Evolutionary conservation across 139 green algal genomes (phyloP).

Genomic region (Pseudopediastrum boryanum): DNA sequence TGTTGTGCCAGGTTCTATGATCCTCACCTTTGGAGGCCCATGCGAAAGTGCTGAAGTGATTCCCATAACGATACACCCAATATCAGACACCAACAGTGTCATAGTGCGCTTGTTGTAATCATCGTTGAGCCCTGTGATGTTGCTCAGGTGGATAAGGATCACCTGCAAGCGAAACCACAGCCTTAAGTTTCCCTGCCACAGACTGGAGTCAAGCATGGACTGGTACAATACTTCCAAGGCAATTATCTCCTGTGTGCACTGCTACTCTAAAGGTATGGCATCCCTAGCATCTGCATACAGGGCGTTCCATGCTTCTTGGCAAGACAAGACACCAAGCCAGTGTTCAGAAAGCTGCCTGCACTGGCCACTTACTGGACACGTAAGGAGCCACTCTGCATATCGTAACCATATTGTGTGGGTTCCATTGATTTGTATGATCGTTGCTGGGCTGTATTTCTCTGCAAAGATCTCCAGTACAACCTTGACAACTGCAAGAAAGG

Average conservation of each 20-base stretch:
- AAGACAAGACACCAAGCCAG: neutral
- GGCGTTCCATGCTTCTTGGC: too few species aligned
- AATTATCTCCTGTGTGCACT: too few species aligned
- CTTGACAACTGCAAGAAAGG: conserved; percentile 39
- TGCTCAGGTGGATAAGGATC: conserved; percentile 61
- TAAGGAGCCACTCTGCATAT: conserved; percentile 61
- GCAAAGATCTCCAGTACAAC: conserved; percentile 45
- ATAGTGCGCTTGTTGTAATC: conserved; percentile 54
- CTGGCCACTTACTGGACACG: conserved; percentile 41
- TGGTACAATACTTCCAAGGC: too few species aligned
- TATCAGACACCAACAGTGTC: conserved; percentile 52
- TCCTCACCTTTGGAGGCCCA: conserved; percentile 37
- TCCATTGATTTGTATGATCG: conserved; percentile 42
- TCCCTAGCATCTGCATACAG: too few species aligned
- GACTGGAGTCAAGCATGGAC: too few species aligned
- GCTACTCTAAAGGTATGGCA: too few species aligned
- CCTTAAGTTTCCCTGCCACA: too few species aligned
- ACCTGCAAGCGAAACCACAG: too few species aligned
- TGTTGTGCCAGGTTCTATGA: neutral
- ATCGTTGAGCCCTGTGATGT: conserved; percentile 55
- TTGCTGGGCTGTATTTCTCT: conserved; percentile 37
- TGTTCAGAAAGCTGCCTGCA: neutral
- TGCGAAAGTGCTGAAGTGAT: conserved; percentile 40
- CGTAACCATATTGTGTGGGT: conserved; percentile 39
- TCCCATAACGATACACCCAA: conserved; percentile 49